Percentiles rank a stretch among this genome's conserved stretches.
Conservation (phyloP, 345 rosid species). For the Populus tremula region DNA sequence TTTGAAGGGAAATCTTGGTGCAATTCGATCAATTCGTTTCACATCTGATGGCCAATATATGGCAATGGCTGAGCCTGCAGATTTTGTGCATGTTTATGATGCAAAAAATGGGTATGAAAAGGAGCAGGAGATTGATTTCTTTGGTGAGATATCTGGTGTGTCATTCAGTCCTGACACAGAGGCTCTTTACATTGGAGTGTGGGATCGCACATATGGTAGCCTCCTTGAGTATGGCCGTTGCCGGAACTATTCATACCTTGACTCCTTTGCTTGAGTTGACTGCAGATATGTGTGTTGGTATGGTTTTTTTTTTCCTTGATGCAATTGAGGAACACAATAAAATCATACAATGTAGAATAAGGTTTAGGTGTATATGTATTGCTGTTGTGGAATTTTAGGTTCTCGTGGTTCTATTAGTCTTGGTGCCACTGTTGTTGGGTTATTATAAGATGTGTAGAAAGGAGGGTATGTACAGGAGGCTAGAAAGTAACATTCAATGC, state of each 20-base stretch:
- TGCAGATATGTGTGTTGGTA: neutral
- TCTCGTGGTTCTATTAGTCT: neutral
- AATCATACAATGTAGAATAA: neutral
- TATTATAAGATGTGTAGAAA: neutral
- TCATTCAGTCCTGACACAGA: conserved; percentile 63
- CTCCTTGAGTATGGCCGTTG: conserved; percentile 54
- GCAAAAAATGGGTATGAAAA: conserved; percentile 50
- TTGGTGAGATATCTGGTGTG: conserved; percentile 63
- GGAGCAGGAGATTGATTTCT: conserved; percentile 63
- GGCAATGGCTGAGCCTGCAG: conserved; percentile 68
- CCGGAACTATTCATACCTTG: conserved; percentile 48
- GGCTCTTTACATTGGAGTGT: conserved; percentile 53
- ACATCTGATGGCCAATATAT: conserved; percentile 54
- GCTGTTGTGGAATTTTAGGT: neutral
- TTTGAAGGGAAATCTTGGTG: conserved; percentile 60
- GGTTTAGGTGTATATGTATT: neutral
- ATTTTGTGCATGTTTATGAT: conserved; percentile 58
- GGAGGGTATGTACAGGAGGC: neutral
- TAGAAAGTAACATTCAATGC: neutral
- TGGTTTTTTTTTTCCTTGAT: neutral
- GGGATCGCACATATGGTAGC: conserved; percentile 68
- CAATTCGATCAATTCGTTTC: conserved; percentile 54
- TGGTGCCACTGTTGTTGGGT: neutral
- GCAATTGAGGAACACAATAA: neutral
- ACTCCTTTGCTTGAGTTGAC: conserved; percentile 36